Conservation (phyloP, 2,329 filamentous ascomycete genomes). For the Teratosphaeriaceae sp. region DNA sequence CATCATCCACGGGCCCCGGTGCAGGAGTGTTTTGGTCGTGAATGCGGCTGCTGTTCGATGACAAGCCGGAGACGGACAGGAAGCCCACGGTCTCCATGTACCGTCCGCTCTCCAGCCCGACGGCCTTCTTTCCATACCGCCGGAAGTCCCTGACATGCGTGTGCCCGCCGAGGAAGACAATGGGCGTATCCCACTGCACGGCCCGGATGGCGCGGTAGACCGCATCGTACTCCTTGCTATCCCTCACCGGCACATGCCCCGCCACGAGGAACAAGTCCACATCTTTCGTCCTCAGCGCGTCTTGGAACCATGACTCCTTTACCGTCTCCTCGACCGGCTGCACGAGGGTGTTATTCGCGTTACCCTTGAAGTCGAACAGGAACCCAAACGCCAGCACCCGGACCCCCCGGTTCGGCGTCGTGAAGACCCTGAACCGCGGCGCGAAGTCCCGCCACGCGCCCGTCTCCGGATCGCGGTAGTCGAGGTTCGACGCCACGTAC, state of each 20-base stretch:
- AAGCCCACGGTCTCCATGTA: conserved; percentile 96
- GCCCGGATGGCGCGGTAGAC: conserved; percentile 74
- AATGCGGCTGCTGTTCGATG: too few relatives aligned
- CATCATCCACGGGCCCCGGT: too few relatives aligned
- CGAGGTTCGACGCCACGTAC: conserved; percentile 88
- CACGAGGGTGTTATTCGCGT: conserved; percentile 85
- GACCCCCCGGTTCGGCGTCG: conserved; percentile 80
- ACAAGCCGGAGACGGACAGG: conserved; percentile 75
- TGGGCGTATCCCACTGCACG: conserved; percentile 72
- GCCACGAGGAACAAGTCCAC: conserved; percentile 81
- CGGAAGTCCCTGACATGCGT: conserved; percentile 81
- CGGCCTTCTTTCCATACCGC: conserved; percentile 69
- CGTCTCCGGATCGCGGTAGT: conserved; percentile 70
- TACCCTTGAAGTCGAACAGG: conserved; percentile 85
- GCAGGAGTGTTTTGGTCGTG: too few relatives aligned
- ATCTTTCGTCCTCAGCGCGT: conserved; percentile 70
- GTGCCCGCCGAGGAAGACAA: conserved; percentile 89
- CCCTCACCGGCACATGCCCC: conserved; percentile 74
- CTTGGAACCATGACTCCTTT: conserved; percentile 80
- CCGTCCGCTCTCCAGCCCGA: conserved; percentile 76
- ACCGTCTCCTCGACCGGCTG: conserved; percentile 73
- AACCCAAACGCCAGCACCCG: conserved; percentile 87
- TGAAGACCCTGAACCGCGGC: conserved; percentile 79
- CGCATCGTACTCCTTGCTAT: conserved; percentile 67
- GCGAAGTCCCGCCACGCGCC: conserved; percentile 69